Conservation (phyloP, 2,329 filamentous ascomycete species). For the Alternaria gaisen region DNA sequence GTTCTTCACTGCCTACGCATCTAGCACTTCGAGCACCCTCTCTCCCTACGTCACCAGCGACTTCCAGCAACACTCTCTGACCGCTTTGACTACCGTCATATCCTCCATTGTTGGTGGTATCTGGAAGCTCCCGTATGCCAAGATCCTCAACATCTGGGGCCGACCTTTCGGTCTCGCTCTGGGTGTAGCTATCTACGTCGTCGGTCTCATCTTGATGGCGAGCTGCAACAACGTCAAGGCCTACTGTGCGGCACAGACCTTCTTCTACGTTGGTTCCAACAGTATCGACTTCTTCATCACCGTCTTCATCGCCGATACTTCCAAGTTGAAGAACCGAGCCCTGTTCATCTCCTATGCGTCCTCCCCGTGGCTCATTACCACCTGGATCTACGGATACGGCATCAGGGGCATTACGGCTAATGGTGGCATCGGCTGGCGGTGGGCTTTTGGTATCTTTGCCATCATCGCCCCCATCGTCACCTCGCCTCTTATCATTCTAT, state of each 20-base stretch:
- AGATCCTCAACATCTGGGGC: slow-evolving; percentile 56
- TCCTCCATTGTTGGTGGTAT: slow-evolving; percentile 51
- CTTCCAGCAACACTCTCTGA: slow-evolving; percentile 50
- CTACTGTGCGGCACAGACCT: slow-evolving; percentile 72
- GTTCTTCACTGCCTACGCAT: slow-evolving; percentile 59
- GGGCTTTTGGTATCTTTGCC: slow-evolving; percentile 73
- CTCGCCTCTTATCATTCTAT: slow-evolving; percentile 68
- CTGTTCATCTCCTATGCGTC: slow-evolving; percentile 65
- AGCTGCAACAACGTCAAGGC: slow-evolving; percentile 67
- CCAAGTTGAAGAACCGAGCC: slow-evolving; percentile 68
- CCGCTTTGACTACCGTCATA: slow-evolving; percentile 51
- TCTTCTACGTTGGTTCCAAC: slow-evolving; percentile 70
- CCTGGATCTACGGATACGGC: slow-evolving; percentile 41
- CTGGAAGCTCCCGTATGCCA: slow-evolving; percentile 54
- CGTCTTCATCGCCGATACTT: slow-evolving; percentile 75
- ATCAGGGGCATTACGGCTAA: slow-evolving; percentile 55
- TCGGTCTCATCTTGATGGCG: slow-evolving; percentile 72
- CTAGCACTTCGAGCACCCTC: slow-evolving; percentile 53
- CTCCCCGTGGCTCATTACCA: slow-evolving; percentile 45
- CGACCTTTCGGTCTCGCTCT: slow-evolving; percentile 49
- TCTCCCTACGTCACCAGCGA: slow-evolving; percentile 53
- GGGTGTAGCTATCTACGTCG: slow-evolving; percentile 41
- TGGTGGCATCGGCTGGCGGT: slow-evolving; percentile 64
- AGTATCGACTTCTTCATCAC: slow-evolving; percentile 70
- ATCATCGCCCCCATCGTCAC: slow-evolving; percentile 70